Base-by-base conservation (phyloP, 2,329 filamentous ascomycete genomes). In the Tolypocladium tropicale region DNA sequence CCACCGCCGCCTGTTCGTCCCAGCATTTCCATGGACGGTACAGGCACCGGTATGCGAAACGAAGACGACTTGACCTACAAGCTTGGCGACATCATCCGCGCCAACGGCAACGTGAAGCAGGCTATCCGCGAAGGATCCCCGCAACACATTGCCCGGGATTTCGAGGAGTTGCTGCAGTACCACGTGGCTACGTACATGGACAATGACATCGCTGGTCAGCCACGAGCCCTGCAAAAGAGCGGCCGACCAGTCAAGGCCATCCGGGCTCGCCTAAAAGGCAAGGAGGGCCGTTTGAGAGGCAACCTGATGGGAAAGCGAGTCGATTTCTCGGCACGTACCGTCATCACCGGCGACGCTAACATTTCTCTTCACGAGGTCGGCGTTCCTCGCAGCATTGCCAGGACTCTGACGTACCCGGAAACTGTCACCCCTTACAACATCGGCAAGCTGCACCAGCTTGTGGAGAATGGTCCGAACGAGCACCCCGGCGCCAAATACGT, bases 271-370 rank as follows among this genome's bases (percentile, higher is more conserved):
- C 80, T 99, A 70, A 99, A 99, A 84, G 95, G 95, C 60, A 99
- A 99, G 76, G 94, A 99, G 70, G 94, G 94, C 64, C 91, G 94
- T 79, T 84, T 99, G 28, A 88, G 94, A 76, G 94, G 95, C 69
- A 99, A 99, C 74, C 78, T 99, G 79, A 99, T 99, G 95, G 94
- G 94, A 61, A 99, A 99, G 76, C 91, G 92, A 84, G 94, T 99
- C 59, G 94, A 99, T 70, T 99, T 99, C 68, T 99, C 95, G 0
- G 95, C 95, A 39, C 94, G 94, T 86, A 99, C 95, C 34, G 94
- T 99, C 76, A 99, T 99, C 71, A 99, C 95, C 54, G 94, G 94
- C 76, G 94, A 99, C 69, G 94, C 94, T 58, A 99, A 97, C 69
- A 76, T 99, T 63, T 96, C 91, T 32, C 80, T 99, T 32, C 93